These are phyloP conservation scores for Fistulifera pelliculosa DNA, from an alignment of 108 stramenopile species.

Conservation along the genomic window DNA sequence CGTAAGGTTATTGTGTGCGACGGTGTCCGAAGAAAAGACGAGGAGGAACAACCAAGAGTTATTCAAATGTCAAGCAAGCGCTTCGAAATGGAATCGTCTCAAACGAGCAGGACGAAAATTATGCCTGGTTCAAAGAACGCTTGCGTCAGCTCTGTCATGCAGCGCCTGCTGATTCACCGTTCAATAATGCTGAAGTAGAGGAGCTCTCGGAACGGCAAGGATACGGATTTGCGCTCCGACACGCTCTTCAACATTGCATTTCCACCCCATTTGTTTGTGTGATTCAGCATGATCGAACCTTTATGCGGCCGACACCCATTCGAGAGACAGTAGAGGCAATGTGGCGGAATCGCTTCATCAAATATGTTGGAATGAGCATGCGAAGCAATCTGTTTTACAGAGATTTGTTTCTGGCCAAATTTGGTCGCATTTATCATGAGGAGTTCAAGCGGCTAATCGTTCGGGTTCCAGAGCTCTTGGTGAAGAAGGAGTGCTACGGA, in stretches of 20 bases:
- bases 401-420: constrained; percentile 64
- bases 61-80: constrained; percentile 65
- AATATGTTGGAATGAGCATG: constrained; percentile 79
- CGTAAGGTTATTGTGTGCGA: constrained; percentile 70
- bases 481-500: constrained; percentile 44
- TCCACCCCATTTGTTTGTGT: constrained; percentile 76
- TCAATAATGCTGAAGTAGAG: constrained; percentile 46
- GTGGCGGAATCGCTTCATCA: constrained; percentile 32
- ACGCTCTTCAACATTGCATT: constrained; percentile 49
- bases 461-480: constrained; percentile 47
- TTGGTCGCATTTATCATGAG: constrained; percentile 41
- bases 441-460: constrained; percentile 41
- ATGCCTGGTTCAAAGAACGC: constrained; percentile 46
- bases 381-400: constrained; percentile 63
- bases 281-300: constrained; percentile 86
- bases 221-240: constrained; percentile 79
- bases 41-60: constrained; percentile 35
- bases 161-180: constrained; percentile 24
- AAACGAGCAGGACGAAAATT: constrained; percentile 48
- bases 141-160: constrained; percentile 34
- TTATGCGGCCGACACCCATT: constrained; percentile 69
- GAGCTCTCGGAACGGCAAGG: constrained; percentile 69
- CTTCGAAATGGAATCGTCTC: constrained; percentile 74
- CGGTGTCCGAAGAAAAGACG: constrained; percentile 16
- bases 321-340: constrained; percentile 47